Evolutionary conservation across 1,139 yeast genomes (phyloP).

Genomic region (Debaryomyces fabryi): DNA sequence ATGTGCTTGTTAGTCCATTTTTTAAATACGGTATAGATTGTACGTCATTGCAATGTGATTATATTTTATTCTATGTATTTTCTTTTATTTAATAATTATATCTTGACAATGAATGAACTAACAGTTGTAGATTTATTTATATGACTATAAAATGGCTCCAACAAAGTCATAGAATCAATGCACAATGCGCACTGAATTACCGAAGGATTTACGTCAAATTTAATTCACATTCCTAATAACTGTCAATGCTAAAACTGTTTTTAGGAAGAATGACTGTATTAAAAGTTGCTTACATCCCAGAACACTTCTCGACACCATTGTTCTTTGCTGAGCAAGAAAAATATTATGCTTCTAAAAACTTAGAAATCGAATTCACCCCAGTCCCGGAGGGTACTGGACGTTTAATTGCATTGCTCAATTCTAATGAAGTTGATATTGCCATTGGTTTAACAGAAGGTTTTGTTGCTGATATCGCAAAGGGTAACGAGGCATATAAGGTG

Average conservation of each 20-base stretch:
- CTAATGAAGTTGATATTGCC: slow-evolving; percentile 70
- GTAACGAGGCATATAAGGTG: slow-evolving; percentile 61
- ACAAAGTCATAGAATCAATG: background rate
- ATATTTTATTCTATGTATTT: background rate
- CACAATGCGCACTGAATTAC: background rate
- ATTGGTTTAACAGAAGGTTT: slow-evolving; percentile 92
- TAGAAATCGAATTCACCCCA: slow-evolving; percentile 65
- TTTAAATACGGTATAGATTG: slow-evolving; percentile 1
- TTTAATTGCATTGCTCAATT: slow-evolving; percentile 70
- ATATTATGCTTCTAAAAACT: slow-evolving; percentile 47
- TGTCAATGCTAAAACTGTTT: background rate
- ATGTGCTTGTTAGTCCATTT: slow-evolving; percentile 17
- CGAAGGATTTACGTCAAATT: background rate
- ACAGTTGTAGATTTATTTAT: background rate
- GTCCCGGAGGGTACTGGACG: slow-evolving; percentile 91
- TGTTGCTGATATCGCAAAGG: slow-evolving; percentile 78
- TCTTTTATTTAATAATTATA: background rate
- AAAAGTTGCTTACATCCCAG: slow-evolving; percentile 84
- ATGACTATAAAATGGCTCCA: too few species aligned
- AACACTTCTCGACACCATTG: slow-evolving; percentile 87
- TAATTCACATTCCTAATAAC: background rate
- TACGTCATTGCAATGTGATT: background rate
- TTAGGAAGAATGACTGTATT: slow-evolving; percentile 10
- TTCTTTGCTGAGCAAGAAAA: slow-evolving; percentile 69
- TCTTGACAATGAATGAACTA: background rate